These are phyloP conservation scores for Fusarium nurragi DNA, from an alignment of 2,329 filamentous ascomycete species.

Conservation along the genomic window DNA sequence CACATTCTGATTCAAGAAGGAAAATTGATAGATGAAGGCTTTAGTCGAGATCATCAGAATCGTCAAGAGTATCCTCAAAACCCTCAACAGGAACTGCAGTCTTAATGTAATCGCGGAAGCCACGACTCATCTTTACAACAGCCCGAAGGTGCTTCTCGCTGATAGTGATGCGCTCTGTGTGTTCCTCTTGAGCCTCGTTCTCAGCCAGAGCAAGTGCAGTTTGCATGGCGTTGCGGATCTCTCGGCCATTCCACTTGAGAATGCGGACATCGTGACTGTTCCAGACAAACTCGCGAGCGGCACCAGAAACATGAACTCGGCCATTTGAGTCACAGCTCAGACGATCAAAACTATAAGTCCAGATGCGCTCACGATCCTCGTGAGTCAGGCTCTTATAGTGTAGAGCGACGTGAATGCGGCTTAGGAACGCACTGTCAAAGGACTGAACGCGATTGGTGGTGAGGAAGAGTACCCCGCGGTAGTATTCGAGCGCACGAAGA, in stretches of 20 bases:
- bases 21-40: no score
- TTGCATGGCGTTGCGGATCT: constrained; percentile 57
- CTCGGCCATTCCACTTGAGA: constrained; percentile 55
- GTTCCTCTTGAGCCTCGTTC: constrained; percentile 52
- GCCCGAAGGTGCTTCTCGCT: constrained; percentile 48
- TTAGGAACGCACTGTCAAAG: constrained; percentile 60
- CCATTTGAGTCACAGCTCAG: constrained; percentile 53
- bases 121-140: constrained; percentile 50
- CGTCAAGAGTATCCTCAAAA: constrained; percentile 33
- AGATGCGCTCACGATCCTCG: constrained; percentile 56
- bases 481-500: constrained; percentile 62
- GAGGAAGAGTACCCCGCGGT: constrained; percentile 60
- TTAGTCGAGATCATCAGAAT: constrained; percentile 18
- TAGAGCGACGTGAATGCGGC: constrained; percentile 60
- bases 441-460: constrained; percentile 60
- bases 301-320: constrained; percentile 50
- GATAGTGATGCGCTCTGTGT: constrained; percentile 45
- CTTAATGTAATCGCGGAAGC: constrained; percentile 49
- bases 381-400: constrained; percentile 56
- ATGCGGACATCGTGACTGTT: constrained; percentile 49
- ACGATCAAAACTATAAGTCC: constrained; percentile 58
- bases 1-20: neutral
- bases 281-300: constrained; percentile 54
- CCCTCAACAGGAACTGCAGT: constrained; percentile 32
- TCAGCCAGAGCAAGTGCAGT: constrained; percentile 57